Percentiles rank a stretch among this genome's conserved stretches.
Evolutionary conservation across 352 stramenopile species (phyloP).

Genomic region (Phytophthora brassicae): DNA sequence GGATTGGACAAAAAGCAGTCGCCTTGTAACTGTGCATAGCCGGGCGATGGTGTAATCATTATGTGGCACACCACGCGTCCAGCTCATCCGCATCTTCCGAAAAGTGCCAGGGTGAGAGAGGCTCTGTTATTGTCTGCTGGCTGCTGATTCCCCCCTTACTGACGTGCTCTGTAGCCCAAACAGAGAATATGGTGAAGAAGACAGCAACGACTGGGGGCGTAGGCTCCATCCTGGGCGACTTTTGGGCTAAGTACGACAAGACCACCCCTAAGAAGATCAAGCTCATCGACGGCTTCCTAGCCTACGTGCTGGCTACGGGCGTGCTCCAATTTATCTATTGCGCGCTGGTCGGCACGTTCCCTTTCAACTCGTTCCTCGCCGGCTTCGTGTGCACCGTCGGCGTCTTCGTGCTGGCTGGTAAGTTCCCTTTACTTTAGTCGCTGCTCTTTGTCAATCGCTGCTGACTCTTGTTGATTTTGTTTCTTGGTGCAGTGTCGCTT

Average conservation of each 20-base stretch:
- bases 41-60: too few species aligned
- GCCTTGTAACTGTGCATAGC: too few species aligned
- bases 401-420: constrained; percentile 89
- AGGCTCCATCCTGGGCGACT: constrained; percentile 62
- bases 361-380: constrained; percentile 93
- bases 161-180: too few species aligned
- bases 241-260: constrained; percentile 78
- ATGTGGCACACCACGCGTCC: too few species aligned
- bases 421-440: background rate
- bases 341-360: constrained; percentile 87
- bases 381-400: constrained; percentile 90
- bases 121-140: too few species aligned
- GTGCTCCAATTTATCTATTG: constrained; percentile 93
- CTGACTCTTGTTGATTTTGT: background rate
- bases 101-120: too few species aligned
- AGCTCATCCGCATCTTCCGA: too few species aligned
- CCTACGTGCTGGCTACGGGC: constrained; percentile 86
- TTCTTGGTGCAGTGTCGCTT: constrained; percentile 74
- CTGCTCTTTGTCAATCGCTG: background rate
- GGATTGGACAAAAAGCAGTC: too few species aligned
- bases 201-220: constrained; percentile 38
- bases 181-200: constrained; percentile 34
- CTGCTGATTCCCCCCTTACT: background rate
- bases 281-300: constrained; percentile 90
- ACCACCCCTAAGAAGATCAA: constrained; percentile 88